Conservation (phyloP, 1,284 basidiomycete species). For the Testicularia cyperi region DNA sequence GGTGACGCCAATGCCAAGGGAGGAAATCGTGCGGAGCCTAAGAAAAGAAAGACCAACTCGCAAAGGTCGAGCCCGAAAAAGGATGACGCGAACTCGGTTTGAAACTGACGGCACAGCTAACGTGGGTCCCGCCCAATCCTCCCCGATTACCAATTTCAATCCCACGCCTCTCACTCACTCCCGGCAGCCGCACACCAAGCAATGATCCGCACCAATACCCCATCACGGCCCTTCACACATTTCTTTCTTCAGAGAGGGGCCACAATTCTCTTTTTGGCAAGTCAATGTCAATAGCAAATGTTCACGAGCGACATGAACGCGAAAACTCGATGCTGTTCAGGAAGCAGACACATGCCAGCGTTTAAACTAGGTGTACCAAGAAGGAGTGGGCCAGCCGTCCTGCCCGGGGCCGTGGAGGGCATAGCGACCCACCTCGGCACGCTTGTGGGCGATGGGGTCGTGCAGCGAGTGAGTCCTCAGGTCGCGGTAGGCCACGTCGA, state of each 20-base stretch:
- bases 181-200: too few species aligned
- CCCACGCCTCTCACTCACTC: too few species aligned
- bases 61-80: background rate
- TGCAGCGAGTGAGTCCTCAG: conserved; percentile 56
- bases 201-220: too few species aligned
- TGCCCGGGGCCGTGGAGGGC: conserved; percentile 47
- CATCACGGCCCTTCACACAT: too few species aligned
- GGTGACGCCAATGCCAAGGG: background rate
- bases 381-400: conserved; percentile 52
- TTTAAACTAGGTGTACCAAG: conserved; percentile 41
- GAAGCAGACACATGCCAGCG: background rate
- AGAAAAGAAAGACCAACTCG: background rate
- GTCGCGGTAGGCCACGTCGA: conserved; percentile 51
- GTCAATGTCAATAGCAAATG: too few species aligned
- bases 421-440: conserved; percentile 53
- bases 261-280: too few species aligned
- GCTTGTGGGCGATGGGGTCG: conserved; percentile 59
- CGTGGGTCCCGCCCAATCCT: too few species aligned
- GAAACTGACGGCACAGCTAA: too few species aligned
- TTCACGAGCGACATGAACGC: too few species aligned
- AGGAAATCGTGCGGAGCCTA: background rate
- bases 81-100: background rate
- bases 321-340: background rate
- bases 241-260: too few species aligned
- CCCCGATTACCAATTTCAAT: too few species aligned